Percentiles rank a stretch among this genome's conserved stretches.
Conservation (phyloP, 2,329 filamentous ascomycete genomes). For the Cytospora paraplurivora region DNA sequence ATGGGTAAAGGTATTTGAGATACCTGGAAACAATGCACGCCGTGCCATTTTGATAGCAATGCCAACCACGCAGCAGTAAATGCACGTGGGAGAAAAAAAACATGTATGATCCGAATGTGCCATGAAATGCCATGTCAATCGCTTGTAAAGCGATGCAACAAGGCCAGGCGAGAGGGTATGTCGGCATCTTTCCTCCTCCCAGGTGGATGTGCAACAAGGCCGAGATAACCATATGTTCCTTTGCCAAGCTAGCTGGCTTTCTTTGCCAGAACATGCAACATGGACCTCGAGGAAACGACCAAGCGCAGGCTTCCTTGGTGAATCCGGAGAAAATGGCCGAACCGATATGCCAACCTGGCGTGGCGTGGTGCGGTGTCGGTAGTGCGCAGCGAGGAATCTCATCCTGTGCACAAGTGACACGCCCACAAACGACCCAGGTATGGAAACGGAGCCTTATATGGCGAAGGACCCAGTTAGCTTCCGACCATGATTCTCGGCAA, state of each 20-base stretch:
- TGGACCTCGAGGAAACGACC: neutral
- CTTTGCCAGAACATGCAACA: neutral
- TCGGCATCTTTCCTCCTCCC: neutral
- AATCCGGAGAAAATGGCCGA: neutral
- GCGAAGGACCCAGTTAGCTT: neutral
- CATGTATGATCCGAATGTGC: neutral
- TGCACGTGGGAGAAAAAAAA: neutral
- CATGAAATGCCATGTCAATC: neutral
- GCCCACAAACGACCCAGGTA: too few species aligned
- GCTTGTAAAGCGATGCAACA: neutral
- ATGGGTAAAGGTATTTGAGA: neutral
- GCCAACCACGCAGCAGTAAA: neutral
- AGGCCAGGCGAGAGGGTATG: neutral
- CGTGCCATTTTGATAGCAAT: neutral
- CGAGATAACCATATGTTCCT: neutral
- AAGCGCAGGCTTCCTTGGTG: neutral
- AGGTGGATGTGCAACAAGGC: neutral
- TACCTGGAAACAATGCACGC: neutral
- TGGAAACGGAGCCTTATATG: neutral
- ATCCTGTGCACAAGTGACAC: neutral
- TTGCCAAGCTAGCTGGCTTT: neutral
- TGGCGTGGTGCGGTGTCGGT: neutral
- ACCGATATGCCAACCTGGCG: too few species aligned
- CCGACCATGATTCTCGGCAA: neutral
- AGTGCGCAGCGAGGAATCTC: neutral